These are phyloP conservation scores for Arabidopsis suecica DNA, from an alignment of 345 rosid species.

Conservation along the genomic window DNA sequence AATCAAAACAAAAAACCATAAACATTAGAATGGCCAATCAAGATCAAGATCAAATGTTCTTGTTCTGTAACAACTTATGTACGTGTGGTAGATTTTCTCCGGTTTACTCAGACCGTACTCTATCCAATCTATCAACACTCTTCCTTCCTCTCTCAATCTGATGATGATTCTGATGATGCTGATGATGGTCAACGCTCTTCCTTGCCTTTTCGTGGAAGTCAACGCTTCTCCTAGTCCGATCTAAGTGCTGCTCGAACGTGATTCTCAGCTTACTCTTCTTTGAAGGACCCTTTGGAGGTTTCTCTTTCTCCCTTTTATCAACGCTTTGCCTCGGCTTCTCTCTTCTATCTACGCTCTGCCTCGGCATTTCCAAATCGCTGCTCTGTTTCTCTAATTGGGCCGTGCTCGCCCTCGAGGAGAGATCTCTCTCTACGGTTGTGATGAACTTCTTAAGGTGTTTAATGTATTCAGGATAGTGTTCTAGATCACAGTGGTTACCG, in stretches of 20 bases:
- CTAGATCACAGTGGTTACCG: slow-evolving; percentile 91
- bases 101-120: slow-evolving; percentile 63
- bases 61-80: slow-evolving; percentile 35
- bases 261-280: slow-evolving; percentile 54
- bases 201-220: slow-evolving; percentile 92
- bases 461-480: slow-evolving; percentile 81
- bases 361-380: slow-evolving; percentile 69
- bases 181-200: slow-evolving; percentile 62
- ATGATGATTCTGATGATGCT: slow-evolving; percentile 35
- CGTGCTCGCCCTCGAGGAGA: slow-evolving; percentile 62
- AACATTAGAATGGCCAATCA: slow-evolving; percentile 33
- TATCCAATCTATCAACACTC: slow-evolving; percentile 89
- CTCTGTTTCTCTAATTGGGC: slow-evolving; percentile 67
- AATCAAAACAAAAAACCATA: slow-evolving; percentile 24
- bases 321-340: slow-evolving; percentile 89
- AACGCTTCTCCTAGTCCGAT: slow-evolving; percentile 86
- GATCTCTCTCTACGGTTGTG: slow-evolving; percentile 79
- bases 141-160: slow-evolving; percentile 84
- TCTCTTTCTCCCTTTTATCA: slow-evolving; percentile 63
- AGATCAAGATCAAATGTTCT: slow-evolving; percentile 37
- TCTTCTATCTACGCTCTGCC: slow-evolving; percentile 86
- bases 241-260: slow-evolving; percentile 69
- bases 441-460: slow-evolving; percentile 94
- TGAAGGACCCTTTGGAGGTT: slow-evolving; percentile 51
- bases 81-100: slow-evolving; percentile 27